Percentiles rank a stretch among this genome's conserved stretches.
These are phyloP conservation scores for Plantago lanceolata DNA, from an alignment of 305 asterid species.

Conservation along the genomic window DNA sequence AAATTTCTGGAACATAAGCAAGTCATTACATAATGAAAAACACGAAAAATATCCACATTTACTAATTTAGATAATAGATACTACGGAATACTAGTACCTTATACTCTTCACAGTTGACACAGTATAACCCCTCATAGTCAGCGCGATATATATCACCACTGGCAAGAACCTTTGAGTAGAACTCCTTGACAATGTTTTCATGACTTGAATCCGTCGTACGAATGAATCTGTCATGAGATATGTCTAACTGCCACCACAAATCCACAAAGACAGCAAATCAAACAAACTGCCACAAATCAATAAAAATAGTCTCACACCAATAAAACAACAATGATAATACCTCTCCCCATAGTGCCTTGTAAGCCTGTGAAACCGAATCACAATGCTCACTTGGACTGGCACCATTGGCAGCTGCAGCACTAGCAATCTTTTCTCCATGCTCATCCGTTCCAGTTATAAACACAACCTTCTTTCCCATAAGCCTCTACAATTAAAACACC, in stretches of 20 bases:
- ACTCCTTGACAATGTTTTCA: constrained; percentile 77
- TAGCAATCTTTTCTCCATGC: constrained; percentile 95
- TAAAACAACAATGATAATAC: constrained; percentile 27
- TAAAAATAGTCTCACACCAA: background rate
- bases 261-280: constrained; percentile 19
- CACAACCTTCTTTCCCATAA: constrained; percentile 68
- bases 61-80: no score
- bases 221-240: constrained; percentile 80
- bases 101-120: constrained; percentile 94
- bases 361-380: constrained; percentile 65
- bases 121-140: constrained; percentile 89
- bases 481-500: constrained; percentile 55
- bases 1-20: background rate
- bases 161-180: constrained; percentile 72
- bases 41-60: no score
- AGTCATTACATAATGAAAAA: no score
- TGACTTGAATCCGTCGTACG: constrained; percentile 82
- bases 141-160: constrained; percentile 87
- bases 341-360: constrained; percentile 75
- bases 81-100: constrained; percentile 66
- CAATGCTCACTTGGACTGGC: constrained; percentile 72
- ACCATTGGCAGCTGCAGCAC: constrained; percentile 74
- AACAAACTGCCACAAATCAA: background rate
- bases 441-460: constrained; percentile 94
- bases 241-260: constrained; percentile 60